Evolutionary conservation across 139 green algal species (phyloP), one percentile per base, ranked within the genome.

Genomic region (Pleodorina starrii): DNA sequence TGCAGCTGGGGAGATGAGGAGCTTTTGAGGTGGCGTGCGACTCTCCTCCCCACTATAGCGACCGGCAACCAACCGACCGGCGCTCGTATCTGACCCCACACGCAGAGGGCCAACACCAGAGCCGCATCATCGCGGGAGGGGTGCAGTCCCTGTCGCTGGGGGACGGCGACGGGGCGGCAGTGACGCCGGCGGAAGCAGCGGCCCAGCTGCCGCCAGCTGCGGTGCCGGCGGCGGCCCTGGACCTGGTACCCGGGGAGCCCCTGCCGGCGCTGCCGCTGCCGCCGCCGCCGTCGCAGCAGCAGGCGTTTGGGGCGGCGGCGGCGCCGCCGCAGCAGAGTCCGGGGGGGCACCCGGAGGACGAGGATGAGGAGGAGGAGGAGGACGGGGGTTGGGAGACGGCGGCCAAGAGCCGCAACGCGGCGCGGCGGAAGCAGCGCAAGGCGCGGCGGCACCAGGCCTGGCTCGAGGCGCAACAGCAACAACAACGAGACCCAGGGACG

Each of bases 281-380:
- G 38, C 40, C 19, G 63, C 21, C 19, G 63, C 59, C 5, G 42
- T 27, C 29, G 27, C 42, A 7, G 50, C 42, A 7, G 16, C 38
- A 5, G 66, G 32, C 7, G 38, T 1, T 10, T 40, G 35, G 35
- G 76, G 42, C 1, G 29, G 23, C 25, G 27, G 3, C 12, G 80
- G 14, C 19, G 57, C 59, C 3, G 42, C 42, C 29, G 10, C 42
- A 12, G 54, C 50, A 1, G 9, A 29, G 19, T 25, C 43, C 17
- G 19, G 35, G 6, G 27, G 87, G 36, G 38, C 14, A 44, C 5
- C 43, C 50, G 0, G 32, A 51, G 5, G 50, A 66, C 0, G 85
- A 90, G 0, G 51, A 66, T 23, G 83, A 86, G 1, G 91, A 90
- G 1, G 91, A 91, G 16, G 91, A 90, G 23, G 90, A 93, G 0